phyloP scores from a whole-genome alignment of 805 yeast genomes.

The Yarrowia osloensis region DNA sequence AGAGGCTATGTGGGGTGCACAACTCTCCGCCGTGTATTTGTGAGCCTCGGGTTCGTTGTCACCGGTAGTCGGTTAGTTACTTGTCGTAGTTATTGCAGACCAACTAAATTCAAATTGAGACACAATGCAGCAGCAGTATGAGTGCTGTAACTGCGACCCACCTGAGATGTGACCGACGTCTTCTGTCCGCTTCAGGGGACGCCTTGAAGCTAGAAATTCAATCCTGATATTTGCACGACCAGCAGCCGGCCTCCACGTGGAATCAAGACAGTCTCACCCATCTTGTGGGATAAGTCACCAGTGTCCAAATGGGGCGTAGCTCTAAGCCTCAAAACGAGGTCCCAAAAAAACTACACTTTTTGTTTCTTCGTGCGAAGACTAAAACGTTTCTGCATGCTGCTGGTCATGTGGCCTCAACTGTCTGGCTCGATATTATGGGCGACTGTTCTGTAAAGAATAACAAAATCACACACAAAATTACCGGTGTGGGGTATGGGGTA shows the following conservation, averaged over 20 bases:
- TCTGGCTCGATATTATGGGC: neutral
- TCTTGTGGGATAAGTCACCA: neutral
- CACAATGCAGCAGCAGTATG: too few species aligned
- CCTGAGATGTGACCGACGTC: neutral
- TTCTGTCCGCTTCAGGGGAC: neutral
- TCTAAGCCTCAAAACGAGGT: neutral
- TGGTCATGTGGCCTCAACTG: constrained; percentile 14
- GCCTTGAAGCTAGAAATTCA: neutral
- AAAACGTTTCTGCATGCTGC: neutral
- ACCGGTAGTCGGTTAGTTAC: too few species aligned
- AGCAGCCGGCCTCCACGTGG: neutral
- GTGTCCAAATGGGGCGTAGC: neutral
- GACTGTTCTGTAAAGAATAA: neutral
- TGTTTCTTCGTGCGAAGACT: neutral
- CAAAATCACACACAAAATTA: too few species aligned
- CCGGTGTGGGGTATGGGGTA: neutral
- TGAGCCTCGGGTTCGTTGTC: neutral
- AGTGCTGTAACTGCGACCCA: neutral
- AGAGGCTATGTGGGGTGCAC: constrained; percentile 8
- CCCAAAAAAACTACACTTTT: neutral
- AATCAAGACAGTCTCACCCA: neutral
- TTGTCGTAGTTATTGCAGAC: too few species aligned
- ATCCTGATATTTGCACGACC: too few species aligned
- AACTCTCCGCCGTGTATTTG: neutral
- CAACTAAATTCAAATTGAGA: neutral